Conservation (phyloP, 768 basidiomycete genomes). For the Boletellus sp. region DNA sequence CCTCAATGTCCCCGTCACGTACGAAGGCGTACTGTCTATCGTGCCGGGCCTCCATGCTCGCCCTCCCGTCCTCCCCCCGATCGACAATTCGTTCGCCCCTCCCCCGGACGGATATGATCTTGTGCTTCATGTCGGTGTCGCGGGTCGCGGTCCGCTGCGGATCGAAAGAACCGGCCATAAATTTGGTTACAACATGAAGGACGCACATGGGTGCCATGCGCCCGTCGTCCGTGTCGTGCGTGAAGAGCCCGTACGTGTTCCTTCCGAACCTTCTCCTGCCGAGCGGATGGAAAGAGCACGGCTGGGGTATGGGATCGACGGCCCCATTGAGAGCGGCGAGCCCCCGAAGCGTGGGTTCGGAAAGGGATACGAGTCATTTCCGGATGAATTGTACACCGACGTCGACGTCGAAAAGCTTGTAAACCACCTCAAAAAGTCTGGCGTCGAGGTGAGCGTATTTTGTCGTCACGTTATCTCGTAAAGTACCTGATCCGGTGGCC, state of each 20-base stretch:
- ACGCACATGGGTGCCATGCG: constrained; percentile 55
- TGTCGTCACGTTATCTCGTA: neutral
- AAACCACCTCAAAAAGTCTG: constrained; percentile 31
- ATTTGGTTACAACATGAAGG: constrained; percentile 65
- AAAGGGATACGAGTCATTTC: constrained; percentile 34
- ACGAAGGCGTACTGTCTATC: constrained; percentile 51
- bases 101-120: constrained; percentile 58
- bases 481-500: constrained; percentile 3
- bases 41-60: constrained; percentile 59
- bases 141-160: constrained; percentile 56
- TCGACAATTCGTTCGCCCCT: constrained; percentile 37
- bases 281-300: constrained; percentile 30
- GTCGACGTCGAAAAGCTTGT: constrained; percentile 37
- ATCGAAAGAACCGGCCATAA: constrained; percentile 68
- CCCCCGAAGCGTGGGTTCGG: constrained; percentile 35
- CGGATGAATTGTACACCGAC: constrained; percentile 35
- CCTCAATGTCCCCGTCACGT: constrained; percentile 55
- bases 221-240: constrained; percentile 35
- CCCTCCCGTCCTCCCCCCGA: constrained; percentile 48
- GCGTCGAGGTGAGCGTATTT: constrained; percentile 29
- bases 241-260: constrained; percentile 20
- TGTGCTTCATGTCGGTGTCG: constrained; percentile 68
- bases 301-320: constrained; percentile 28
- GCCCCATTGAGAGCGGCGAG: constrained; percentile 26
- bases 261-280: constrained; percentile 22